Conservation (phyloP, 2,329 filamentous ascomycete species). For the Taxawa tesnikishii region DNA sequence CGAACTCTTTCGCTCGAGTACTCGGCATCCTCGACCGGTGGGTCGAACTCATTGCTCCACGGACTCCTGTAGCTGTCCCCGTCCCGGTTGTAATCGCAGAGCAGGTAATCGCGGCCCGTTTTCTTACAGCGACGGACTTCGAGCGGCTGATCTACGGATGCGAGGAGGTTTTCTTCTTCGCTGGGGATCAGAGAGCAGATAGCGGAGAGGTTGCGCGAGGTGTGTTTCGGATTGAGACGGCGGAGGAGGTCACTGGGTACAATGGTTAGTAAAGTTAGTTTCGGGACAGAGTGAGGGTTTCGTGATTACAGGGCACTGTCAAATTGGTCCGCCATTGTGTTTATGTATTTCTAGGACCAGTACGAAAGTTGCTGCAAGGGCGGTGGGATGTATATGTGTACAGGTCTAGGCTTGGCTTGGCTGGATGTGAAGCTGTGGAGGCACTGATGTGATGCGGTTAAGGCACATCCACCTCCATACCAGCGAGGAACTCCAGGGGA, state of each 20-base stretch:
- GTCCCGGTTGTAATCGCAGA: slow-evolving; percentile 99
- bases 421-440: too few species aligned
- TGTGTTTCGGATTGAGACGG: slow-evolving; percentile 90
- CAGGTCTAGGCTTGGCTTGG: too few species aligned
- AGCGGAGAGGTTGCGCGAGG: slow-evolving; percentile 71
- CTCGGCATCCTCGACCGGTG: slow-evolving; percentile 63
- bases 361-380: too few species aligned
- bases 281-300: neutral
- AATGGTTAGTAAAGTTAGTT: slow-evolving; percentile 8
- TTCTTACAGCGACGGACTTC: slow-evolving; percentile 75
- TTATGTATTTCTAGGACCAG: too few species aligned
- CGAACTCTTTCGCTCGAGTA: slow-evolving; percentile 82
- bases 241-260: slow-evolving; percentile 80
- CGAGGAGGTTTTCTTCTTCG: slow-evolving; percentile 93
- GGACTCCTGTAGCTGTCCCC: slow-evolving; percentile 94
- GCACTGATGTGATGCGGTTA: too few species aligned
- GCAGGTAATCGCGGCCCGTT: slow-evolving; percentile 86
- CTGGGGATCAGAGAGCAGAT: slow-evolving; percentile 83
- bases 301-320: slow-evolving; percentile 8
- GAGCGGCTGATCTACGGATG: slow-evolving; percentile 92
- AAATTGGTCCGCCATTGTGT: slow-evolving; percentile 10
- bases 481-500: too few species aligned
- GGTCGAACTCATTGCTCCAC: slow-evolving; percentile 99
- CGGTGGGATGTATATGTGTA: too few species aligned
- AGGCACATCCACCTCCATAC: too few species aligned